phyloP scores from a whole-genome alignment of 331 rosid genomes.

The Rhamnella rubrinervis region DNA sequence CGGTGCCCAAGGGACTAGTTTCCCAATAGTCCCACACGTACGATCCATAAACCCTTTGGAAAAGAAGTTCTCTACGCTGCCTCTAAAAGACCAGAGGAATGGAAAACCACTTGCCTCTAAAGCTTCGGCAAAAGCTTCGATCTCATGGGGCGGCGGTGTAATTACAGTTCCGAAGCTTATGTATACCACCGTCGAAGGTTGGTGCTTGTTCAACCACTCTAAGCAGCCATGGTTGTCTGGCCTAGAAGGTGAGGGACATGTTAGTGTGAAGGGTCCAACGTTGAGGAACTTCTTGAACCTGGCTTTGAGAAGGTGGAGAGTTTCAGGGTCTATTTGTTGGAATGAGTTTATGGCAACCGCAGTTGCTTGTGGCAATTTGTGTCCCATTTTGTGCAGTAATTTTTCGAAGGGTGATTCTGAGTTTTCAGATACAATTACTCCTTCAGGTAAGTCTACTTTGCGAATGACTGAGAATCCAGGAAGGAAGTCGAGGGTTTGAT shows the following conservation, averaged over 20 bases:
- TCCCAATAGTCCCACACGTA: constrained; percentile 33
- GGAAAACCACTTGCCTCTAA: constrained; percentile 43
- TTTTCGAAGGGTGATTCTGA: constrained; percentile 35
- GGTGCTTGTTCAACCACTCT: constrained; percentile 53
- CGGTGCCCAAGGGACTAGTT: constrained; percentile 71
- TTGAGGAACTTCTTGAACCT: constrained; percentile 35
- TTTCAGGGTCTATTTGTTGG: constrained; percentile 29
- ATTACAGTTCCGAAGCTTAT: constrained; percentile 66
- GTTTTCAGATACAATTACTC: constrained; percentile 13
- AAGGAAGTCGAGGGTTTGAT: constrained; percentile 40
- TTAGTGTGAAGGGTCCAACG: constrained; percentile 62
- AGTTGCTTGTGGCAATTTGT: constrained; percentile 44
- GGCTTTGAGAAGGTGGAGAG: constrained; percentile 24
- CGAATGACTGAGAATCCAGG: constrained; percentile 43
- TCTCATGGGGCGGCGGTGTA: constrained; percentile 54
- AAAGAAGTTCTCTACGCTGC: constrained; percentile 34
- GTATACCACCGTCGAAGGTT: constrained; percentile 52
- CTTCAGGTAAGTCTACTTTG: constrained; percentile 52
- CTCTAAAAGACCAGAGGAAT: constrained; percentile 71
- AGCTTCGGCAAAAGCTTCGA: constrained; percentile 48
- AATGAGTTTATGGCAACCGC: constrained; percentile 66
- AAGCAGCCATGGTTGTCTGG: constrained; percentile 42
- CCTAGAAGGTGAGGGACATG: constrained; percentile 17
- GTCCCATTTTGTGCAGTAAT: constrained; percentile 60
- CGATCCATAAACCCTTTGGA: constrained; percentile 34